Base-by-base conservation (phyloP, 1,139 yeast species). In the Fermentozyma sake region DNA sequence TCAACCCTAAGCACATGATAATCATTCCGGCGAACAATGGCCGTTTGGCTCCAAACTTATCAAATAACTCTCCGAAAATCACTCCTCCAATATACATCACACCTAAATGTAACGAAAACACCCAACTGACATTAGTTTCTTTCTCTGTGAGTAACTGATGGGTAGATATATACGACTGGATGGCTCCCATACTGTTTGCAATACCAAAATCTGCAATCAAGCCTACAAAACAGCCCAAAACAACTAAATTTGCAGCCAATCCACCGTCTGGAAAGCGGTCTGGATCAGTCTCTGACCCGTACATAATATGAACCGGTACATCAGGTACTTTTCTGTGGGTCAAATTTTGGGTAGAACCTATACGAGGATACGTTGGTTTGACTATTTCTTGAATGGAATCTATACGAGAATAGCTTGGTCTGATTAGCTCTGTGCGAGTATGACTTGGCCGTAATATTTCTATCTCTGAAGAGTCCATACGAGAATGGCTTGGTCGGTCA, bases 251-350 rank as follows among this genome's bases (percentile, higher is more conserved):
- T 1, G 82, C 82, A 24, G 51, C 42, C 24, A 46, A 31, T 1
- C 83, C 85, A 2, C 85, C 83, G 34, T 79, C 83, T 0, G 91
- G 91, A 41, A 71, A 71, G 14, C 48, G 48, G 20, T 41, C 40
- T 2, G 55, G 51, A 27, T 56, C 40, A 5, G 24, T 18, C 16
- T 34, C 37, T 3, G 34, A 31, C 8, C 31, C 29, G 18, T 31
- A 33, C 37, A 33, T 33, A 4, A 32, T n/a, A n/a, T n/a, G n/a
- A n/a, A n/a, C n/a, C n/a, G n/a, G n/a, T n/a, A n/a, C n/a, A n/a
- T n/a, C n/a, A n/a, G n/a, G n/a, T n/a, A n/a, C n/a, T n/a, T n/a
- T n/a, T n/a, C n/a, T n/a, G n/a, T n/a, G 56, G 67, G 23, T 47
- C 61, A 46, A 35, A 45, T 50, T 29, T 33, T 10, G 18, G 30